These are phyloP conservation scores for Cutaneotrichosporon cavernicola DNA, from an alignment of 1,284 basidiomycete genomes.

Conservation along the genomic window DNA sequence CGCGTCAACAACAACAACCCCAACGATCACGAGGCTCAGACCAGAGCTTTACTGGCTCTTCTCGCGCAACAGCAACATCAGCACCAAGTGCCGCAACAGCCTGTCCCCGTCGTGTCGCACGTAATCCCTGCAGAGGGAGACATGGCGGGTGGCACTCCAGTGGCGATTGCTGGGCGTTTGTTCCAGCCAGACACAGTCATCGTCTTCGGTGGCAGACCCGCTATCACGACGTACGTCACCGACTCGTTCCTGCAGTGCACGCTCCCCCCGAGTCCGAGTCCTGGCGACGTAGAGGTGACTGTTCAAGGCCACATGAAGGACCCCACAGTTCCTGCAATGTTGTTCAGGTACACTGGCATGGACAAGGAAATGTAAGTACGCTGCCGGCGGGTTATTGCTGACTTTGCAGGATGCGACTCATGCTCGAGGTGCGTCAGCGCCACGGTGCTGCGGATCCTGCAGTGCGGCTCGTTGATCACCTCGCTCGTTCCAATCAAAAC, in stretches of 20 bases:
- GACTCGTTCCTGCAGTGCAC: slow-evolving; percentile 91
- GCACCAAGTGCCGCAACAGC: slow-evolving; percentile 14
- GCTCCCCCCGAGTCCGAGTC: slow-evolving; percentile 74
- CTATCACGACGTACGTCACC: slow-evolving; percentile 87
- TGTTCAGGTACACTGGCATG: slow-evolving; percentile 44
- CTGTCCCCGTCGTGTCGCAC: slow-evolving; percentile 52
- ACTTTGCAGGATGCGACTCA: slow-evolving; percentile 40
- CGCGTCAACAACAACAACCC: slow-evolving; percentile 7
- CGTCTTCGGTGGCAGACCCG: slow-evolving; percentile 79
- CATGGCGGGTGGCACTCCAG: slow-evolving; percentile 87
- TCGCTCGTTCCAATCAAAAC: slow-evolving; percentile 29
- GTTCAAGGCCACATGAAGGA: slow-evolving; percentile 60
- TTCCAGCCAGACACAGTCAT: slow-evolving; percentile 67
- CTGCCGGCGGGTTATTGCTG: slow-evolving; percentile 10
- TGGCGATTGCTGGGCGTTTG: slow-evolving; percentile 87
- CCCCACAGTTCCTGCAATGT: slow-evolving; percentile 31
- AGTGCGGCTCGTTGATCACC: slow-evolving; percentile 41
- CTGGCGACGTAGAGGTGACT: slow-evolving; percentile 87
- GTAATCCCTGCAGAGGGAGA: slow-evolving; percentile 91
- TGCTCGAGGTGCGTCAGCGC: slow-evolving; percentile 42
- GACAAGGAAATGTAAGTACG: slow-evolving; percentile 45
- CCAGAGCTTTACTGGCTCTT: slow-evolving; percentile 23
- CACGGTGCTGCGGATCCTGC: slow-evolving; percentile 40
- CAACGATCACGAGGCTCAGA: slow-evolving; percentile 28
- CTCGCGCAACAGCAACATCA: slow-evolving; percentile 17